Base-by-base conservation (phyloP, 2,329 filamentous ascomycete genomes). In the Cladophialophora psammophila region DNA sequence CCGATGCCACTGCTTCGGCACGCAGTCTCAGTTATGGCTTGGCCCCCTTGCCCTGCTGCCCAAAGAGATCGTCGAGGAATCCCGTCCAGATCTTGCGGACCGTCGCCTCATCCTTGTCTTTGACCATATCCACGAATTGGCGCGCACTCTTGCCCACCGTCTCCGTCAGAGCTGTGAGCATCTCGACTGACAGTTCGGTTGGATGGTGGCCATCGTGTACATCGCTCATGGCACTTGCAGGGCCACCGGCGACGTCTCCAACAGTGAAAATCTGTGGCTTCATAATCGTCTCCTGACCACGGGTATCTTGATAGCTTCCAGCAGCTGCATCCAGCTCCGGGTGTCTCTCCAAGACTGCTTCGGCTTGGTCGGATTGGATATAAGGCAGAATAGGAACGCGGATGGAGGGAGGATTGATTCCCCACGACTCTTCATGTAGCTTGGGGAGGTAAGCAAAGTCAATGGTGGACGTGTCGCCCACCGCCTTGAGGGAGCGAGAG, bases 381-480 rank as follows among this genome's bases (percentile, higher is more conserved):
- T 82, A 78, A 65, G 83, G 80, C 64, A 86, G 78, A 71, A 87
- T 81, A 65, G 86, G 86, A 53, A 87, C 81, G 57, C 81, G 80
- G 10, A 82, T 75, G 40, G 78, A 74, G 4, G 72, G 72, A 5
- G 80, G 74, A 34, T 76, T 74, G 54, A 76, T 70, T 35, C 76
- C 66, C 13, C 75, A 68, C 13, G 73, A 59, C 18, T 75, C 71
- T 58, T 84, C 80, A 36, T 82, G 76, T 59, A 80, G 75, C 34
- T 83, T 79, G 40, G 87, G 87, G 71, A 89, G 80, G 79, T 84
- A 88, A 72, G 84, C 83, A 74, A 89, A 88, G 79, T 90, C 87
- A 67, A 90, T 86, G 50, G 87, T 87, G 48, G 86, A 88, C 66
- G 77, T 79, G 78, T 89, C 87, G 62, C 84, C 82, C 69, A 85